Percentiles rank a stretch among this genome's conserved stretches.
These are phyloP conservation scores for Syzygium jambos DNA, from an alignment of 345 rosid genomes.

Conservation along the genomic window DNA sequence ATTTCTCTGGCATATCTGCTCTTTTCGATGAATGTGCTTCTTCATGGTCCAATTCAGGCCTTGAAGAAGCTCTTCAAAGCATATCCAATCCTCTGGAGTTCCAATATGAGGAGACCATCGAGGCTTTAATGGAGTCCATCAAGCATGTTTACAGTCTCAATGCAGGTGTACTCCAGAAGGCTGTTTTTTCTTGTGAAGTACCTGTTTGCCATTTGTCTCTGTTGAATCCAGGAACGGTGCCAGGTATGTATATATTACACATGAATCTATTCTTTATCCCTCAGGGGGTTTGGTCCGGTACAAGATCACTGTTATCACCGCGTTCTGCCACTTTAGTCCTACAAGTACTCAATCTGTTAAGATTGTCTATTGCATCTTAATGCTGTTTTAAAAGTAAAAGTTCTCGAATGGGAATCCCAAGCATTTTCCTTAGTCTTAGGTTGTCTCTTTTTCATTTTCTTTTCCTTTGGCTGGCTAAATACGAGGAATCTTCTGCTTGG, in stretches of 20 bases:
- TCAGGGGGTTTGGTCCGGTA: neutral
- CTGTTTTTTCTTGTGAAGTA: constrained; percentile 36
- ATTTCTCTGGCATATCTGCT: constrained; percentile 17
- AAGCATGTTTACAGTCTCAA: constrained; percentile 35
- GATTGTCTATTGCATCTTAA: neutral
- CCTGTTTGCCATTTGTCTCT: constrained; percentile 52
- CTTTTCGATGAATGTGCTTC: constrained; percentile 50
- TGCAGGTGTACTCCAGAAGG: constrained; percentile 21
- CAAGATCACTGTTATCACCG: neutral
- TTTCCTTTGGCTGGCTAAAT: neutral
- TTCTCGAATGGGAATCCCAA: neutral
- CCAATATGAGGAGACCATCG: constrained; percentile 10
- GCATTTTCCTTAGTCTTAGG: neutral
- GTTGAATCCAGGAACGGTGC: constrained; percentile 28
- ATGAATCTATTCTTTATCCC: neutral
- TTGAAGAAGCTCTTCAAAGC: constrained; percentile 48
- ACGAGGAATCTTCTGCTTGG: neutral
- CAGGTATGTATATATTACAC: constrained; percentile 30
- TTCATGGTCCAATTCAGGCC: constrained; percentile 71
- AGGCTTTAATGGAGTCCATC: constrained; percentile 43
- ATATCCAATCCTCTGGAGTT: constrained; percentile 24
- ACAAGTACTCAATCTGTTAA: neutral
- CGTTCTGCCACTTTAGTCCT: neutral
- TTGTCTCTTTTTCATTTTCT: neutral
- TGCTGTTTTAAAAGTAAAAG: neutral